phyloP scores from a whole-genome alignment of 768 basidiomycete genomes.

The Panaeolus papilionaceus region DNA sequence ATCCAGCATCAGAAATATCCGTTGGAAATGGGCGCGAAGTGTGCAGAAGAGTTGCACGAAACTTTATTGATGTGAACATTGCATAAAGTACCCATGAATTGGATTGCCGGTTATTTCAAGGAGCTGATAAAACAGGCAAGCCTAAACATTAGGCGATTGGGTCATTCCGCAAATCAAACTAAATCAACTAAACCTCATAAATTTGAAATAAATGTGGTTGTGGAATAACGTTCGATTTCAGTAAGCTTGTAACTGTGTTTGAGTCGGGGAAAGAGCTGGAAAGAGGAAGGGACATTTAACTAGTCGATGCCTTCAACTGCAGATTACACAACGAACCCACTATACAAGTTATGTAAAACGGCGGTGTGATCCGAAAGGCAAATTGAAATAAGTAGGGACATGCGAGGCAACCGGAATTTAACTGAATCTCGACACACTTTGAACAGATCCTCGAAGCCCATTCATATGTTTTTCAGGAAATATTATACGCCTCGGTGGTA shows the following conservation, averaged over 20 bases:
- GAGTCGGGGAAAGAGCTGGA: too few species aligned
- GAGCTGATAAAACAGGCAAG: not conserved
- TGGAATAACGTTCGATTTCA: too few species aligned
- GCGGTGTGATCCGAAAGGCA: too few species aligned
- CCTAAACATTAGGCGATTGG: not conserved
- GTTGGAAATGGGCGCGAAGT: conserved; percentile 3
- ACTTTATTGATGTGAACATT: not conserved
- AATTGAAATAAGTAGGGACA: too few species aligned
- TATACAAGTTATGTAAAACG: too few species aligned
- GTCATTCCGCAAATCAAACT: not conserved
- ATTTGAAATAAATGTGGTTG: too few species aligned
- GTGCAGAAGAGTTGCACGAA: not conserved
- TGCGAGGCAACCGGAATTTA: too few species aligned
- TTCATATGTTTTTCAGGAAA: conserved; percentile 1
- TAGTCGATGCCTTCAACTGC: too few species aligned
- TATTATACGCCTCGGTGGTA: not conserved
- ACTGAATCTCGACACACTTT: not conserved
- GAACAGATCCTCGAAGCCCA: not conserved
- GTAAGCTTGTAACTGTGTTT: not conserved
- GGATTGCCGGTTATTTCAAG: not conserved
- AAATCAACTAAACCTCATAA: not conserved
- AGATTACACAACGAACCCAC: too few species aligned
- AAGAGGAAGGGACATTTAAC: too few species aligned
- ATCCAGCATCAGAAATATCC: conserved; percentile 1
- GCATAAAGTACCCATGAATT: not conserved